Conservation (phyloP, 202 grass and related monocot genomes). For the Brachypodium distachyon region DNA sequence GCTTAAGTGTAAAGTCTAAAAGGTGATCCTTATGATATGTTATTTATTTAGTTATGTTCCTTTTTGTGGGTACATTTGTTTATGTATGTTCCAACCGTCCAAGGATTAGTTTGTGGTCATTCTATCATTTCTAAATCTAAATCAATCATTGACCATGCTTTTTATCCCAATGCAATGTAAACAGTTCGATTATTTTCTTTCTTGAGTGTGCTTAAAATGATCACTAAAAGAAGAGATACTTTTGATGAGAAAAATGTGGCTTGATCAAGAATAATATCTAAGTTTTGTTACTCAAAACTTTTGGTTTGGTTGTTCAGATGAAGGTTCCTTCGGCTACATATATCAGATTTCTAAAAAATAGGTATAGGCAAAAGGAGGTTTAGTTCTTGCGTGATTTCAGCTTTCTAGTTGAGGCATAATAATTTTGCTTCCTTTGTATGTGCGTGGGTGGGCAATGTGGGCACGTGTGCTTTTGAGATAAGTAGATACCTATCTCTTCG, state of each 20-base stretch:
- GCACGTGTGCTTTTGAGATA: constrained; percentile 19
- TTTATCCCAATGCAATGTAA: no score
- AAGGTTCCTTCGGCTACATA: background rate
- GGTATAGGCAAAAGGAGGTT: background rate
- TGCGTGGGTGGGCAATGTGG: constrained; percentile 17
- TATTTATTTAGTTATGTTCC: no score
- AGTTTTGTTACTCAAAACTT: background rate
- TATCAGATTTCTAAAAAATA: background rate
- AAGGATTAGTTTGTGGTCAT: no score
- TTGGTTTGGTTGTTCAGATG: background rate
- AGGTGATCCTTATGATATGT: no score
- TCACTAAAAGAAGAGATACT: no score
- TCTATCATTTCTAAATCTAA: no score
- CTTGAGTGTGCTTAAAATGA: background rate
- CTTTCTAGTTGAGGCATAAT: constrained; percentile 8
- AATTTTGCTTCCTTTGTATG: background rate
- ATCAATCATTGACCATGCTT: no score
- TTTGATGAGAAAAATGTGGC: background rate
- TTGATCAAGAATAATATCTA: background rate
- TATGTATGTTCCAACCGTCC: no score
- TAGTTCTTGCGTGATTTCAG: background rate
- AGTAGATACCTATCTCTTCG: background rate
- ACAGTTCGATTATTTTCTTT: no score
- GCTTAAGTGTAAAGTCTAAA: no score
- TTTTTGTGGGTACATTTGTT: no score